Conservation (phyloP, 2,329 filamentous ascomycete genomes). For the Calonectria leucothoes region DNA sequence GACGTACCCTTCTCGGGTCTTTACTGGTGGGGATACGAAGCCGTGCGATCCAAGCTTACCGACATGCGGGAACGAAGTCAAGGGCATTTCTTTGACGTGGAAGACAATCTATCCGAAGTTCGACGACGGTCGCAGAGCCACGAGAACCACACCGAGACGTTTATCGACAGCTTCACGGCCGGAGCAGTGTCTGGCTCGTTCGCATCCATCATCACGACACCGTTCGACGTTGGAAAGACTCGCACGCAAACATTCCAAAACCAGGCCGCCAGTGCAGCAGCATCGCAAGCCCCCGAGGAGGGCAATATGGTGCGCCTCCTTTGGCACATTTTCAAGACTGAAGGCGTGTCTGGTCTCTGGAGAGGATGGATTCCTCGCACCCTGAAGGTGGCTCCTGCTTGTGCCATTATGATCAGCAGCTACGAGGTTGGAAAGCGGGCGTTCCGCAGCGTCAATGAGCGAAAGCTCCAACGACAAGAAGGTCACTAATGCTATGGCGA, state of each 20-base stretch:
- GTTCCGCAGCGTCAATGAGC: constrained; percentile 79
- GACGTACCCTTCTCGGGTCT: constrained; percentile 97
- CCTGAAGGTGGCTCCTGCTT: constrained; percentile 94
- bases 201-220: constrained; percentile 89
- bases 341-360: constrained; percentile 86
- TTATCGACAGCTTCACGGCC: constrained; percentile 89
- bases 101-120: constrained; percentile 52
- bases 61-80: constrained; percentile 70
- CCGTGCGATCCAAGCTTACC: constrained; percentile 77
- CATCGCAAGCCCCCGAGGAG: constrained; percentile 73
- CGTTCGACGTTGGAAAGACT: constrained; percentile 98
- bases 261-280: constrained; percentile 44
- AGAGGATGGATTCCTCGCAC: constrained; percentile 92
- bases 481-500: neutral
- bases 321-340: constrained; percentile 90
- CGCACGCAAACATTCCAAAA: constrained; percentile 87
- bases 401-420: constrained; percentile 98
- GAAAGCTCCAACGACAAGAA: constrained; percentile 30
- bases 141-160: constrained; percentile 80
- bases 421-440: constrained; percentile 96
- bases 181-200: constrained; percentile 86
- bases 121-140: constrained; percentile 69
- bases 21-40: constrained; percentile 99
- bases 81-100: constrained; percentile 51
- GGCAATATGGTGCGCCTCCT: constrained; percentile 83